A percentile compares a stretch with the other conserved stretches of the same genome.
phyloP scores from a whole-genome alignment of 139 green algal species.

The Prasinococcaceae sp. region DNA sequence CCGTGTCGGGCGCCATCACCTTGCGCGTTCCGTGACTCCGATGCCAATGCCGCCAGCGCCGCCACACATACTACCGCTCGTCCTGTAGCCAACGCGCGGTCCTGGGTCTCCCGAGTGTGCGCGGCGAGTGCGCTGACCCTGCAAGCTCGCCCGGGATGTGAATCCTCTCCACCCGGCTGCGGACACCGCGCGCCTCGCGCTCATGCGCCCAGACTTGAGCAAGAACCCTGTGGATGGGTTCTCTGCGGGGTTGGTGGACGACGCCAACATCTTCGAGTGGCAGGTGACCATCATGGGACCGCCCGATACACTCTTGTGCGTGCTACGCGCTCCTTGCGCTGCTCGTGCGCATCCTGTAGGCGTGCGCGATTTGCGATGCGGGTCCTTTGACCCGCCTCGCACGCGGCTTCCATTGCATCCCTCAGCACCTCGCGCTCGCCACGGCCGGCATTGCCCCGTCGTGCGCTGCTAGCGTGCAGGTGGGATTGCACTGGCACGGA shows the following conservation, averaged over 20 bases:
- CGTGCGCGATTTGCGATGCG: too few species aligned
- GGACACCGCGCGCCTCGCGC: background rate
- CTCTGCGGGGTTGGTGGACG: constrained; percentile 87
- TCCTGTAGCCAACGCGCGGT: too few species aligned
- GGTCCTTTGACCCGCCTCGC: too few species aligned
- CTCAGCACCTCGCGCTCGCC: too few species aligned
- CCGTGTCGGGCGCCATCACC: background rate
- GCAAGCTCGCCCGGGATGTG: background rate
- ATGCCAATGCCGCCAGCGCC: background rate
- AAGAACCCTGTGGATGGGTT: constrained; percentile 96
- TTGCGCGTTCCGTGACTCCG: background rate
- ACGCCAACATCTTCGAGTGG: constrained; percentile 97
- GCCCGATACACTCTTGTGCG: constrained; percentile 59
- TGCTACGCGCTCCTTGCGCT: background rate
- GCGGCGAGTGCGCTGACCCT: background rate
- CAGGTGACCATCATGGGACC: constrained; percentile 92
- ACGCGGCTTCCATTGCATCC: too few species aligned
- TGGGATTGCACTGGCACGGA: too few species aligned
- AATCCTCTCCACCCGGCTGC: background rate
- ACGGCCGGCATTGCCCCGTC: too few species aligned
- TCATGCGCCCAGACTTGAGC: constrained; percentile 64
- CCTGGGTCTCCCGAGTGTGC: background rate
- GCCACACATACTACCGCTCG: background rate
- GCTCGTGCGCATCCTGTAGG: too few species aligned
- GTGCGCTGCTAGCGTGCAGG: too few species aligned